Conservation (phyloP, 352 stramenopile genomes). For the Globisporangium apiculatum region DNA sequence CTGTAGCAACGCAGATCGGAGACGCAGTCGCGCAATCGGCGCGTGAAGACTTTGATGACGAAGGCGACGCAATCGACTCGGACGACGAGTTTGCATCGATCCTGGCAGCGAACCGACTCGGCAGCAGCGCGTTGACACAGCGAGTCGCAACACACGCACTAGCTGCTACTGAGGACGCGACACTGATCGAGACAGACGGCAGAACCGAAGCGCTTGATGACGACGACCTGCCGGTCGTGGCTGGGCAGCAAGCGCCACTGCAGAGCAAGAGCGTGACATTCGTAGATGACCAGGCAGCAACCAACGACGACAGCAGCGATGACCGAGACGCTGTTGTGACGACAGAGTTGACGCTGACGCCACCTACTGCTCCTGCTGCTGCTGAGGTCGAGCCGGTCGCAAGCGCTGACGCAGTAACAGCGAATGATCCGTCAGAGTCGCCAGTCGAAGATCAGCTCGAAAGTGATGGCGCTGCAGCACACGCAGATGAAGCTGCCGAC, state of each 20-base stretch:
- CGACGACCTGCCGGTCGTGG: neutral
- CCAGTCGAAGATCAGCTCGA: no score
- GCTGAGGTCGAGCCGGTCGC: neutral
- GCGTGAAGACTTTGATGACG: neutral
- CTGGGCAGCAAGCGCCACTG: neutral
- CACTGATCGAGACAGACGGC: no score
- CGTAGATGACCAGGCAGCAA: neutral
- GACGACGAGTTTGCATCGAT: slow-evolving; percentile 23
- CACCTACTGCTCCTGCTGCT: neutral
- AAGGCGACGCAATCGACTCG: slow-evolving; percentile 5
- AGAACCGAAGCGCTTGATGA: neutral
- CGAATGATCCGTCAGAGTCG: no score
- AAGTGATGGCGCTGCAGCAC: no score
- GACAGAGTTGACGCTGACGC: neutral
- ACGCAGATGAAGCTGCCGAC: no score
- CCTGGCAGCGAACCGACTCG: neutral
- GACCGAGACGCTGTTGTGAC: neutral
- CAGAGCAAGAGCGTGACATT: slow-evolving; percentile 7
- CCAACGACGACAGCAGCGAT: neutral
- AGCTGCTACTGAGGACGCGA: neutral
- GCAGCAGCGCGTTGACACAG: no score
- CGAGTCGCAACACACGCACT: neutral
- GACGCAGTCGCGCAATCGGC: neutral
- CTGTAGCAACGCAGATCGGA: neutral
- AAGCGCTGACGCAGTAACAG: neutral